Conservation (phyloP, 2,329 filamentous ascomycete species). For the Metarhizium robertsii region DNA sequence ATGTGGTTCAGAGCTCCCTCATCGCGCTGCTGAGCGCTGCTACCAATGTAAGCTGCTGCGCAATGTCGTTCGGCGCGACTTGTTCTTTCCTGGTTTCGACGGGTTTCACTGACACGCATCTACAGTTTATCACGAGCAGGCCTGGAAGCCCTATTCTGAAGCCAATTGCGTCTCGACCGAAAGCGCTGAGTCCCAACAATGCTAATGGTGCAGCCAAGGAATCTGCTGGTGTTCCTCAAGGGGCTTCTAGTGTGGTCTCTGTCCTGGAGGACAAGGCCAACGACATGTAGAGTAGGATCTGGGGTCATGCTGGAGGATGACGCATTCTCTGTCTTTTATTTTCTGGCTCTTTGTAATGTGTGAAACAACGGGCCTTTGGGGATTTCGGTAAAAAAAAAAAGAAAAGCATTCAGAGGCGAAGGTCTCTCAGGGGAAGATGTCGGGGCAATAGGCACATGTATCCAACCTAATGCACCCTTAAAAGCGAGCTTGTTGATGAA, state of each 20-base stretch:
- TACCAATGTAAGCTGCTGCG: slow-evolving; percentile 58
- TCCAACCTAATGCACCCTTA: neutral
- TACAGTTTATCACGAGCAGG: slow-evolving; percentile 54
- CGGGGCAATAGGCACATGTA: neutral
- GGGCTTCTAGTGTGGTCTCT: neutral
- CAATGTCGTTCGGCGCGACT: neutral
- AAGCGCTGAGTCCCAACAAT: slow-evolving; percentile 29
- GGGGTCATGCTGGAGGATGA: neutral
- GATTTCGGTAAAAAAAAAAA: neutral
- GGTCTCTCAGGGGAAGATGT: neutral
- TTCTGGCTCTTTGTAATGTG: neutral
- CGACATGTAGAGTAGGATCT: neutral
- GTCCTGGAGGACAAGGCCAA: neutral
- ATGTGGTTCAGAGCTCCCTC: slow-evolving; percentile 76
- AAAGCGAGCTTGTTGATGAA: neutral
- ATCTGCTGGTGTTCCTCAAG: neutral
- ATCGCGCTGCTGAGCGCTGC: slow-evolving; percentile 80
- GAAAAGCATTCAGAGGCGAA: neutral
- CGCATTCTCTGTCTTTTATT: neutral
- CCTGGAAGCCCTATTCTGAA: slow-evolving; percentile 48
- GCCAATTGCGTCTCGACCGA: neutral
- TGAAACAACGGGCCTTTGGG: neutral
- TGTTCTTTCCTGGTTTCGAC: neutral
- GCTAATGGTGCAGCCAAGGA: neutral
- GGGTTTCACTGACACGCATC: neutral